Conservation (phyloP, 106 monocot genomes). For the Iris macrosiphon region DNA sequence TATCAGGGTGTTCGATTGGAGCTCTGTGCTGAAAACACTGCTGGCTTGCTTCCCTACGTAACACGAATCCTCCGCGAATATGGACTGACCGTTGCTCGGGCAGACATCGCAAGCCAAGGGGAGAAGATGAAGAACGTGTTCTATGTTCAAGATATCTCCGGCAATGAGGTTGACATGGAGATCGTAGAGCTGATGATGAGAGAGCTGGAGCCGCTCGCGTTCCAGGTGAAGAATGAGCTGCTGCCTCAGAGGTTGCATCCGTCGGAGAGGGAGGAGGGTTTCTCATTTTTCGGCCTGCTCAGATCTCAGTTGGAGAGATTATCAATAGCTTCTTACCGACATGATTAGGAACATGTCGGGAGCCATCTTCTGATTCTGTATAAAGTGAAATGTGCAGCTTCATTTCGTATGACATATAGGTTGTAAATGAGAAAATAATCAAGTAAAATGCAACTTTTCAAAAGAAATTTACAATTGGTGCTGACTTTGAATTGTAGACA, state of each 20-base stretch:
- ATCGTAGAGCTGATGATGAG: constrained; percentile 33
- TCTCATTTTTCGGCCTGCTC: constrained; percentile 39
- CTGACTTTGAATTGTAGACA: no score
- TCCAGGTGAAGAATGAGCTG: constrained; percentile 35
- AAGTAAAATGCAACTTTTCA: no score
- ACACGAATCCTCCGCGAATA: constrained; percentile 49
- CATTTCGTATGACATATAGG: no score
- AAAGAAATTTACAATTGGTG: no score
- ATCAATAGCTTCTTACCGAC: constrained; percentile 22
- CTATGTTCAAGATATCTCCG: constrained; percentile 50
- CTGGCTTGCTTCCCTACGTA: constrained; percentile 43
- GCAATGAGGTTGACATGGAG: constrained; percentile 32
- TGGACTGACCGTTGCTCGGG: constrained; percentile 52
- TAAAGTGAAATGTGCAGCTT: no score
- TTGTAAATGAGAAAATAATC: no score
- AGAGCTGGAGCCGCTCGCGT: constrained; percentile 42
- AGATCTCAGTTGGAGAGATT: constrained; percentile 43
- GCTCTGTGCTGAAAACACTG: constrained; percentile 30
- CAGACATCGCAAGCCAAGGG: constrained; percentile 46
- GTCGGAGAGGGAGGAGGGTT: constrained; percentile 3
- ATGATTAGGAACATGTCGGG: no score
- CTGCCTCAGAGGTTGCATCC: constrained; percentile 13
- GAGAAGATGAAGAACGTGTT: constrained; percentile 42
- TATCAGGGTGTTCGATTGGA: constrained; percentile 57
- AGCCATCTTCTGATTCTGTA: no score